These are phyloP conservation scores for Mrakiaceae sp. DNA, from an alignment of 1,284 basidiomycete genomes.

Conservation along the genomic window DNA sequence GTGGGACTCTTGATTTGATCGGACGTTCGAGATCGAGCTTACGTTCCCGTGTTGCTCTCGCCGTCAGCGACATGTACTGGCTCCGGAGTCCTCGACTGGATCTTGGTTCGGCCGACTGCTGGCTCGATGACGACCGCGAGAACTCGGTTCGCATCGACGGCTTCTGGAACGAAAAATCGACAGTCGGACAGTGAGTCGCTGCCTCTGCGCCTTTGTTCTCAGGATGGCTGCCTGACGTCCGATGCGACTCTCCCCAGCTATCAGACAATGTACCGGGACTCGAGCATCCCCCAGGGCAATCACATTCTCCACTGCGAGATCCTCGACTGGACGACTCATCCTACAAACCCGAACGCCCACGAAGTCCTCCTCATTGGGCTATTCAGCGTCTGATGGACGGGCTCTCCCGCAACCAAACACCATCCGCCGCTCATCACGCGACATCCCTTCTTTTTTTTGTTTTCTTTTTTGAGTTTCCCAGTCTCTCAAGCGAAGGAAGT, in stretches of 20 bases:
- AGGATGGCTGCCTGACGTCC: neutral
- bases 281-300: neutral
- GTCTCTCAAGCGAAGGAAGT: too few relatives aligned
- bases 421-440: too few relatives aligned
- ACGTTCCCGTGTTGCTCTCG: too few relatives aligned
- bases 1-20: neutral
- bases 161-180: neutral
- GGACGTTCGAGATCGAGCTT: neutral
- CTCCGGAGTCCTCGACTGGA: neutral
- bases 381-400: neutral
- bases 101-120: slow-evolving; percentile 1
- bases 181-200: neutral
- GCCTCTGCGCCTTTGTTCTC: neutral
- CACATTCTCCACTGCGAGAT: neutral
- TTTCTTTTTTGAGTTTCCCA: too few relatives aligned
- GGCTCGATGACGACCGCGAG: slow-evolving; percentile 6
- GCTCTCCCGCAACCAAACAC: too few relatives aligned
- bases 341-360: neutral
- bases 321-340: neutral
- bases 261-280: neutral
- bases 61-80: neutral
- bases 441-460: too few relatives aligned
- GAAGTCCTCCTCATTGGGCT: slow-evolving; percentile 3
- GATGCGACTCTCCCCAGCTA: neutral
- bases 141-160: too few relatives aligned